Base-by-base conservation (phyloP, 2,329 filamentous ascomycete species). In the Botrytis fragariae region DNA sequence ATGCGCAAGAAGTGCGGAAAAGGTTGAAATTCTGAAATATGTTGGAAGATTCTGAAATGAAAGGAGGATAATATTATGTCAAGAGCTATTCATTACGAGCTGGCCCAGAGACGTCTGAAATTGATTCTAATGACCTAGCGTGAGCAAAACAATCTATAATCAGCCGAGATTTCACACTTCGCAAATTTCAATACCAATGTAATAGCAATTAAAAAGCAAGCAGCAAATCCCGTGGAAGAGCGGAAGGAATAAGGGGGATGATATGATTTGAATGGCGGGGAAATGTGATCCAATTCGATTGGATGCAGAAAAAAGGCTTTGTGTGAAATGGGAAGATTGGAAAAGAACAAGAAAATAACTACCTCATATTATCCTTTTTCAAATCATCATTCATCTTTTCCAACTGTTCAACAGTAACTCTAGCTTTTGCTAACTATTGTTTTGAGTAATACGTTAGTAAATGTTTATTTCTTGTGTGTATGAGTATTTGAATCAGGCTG, bases 341-440 rank as follows among this genome's bases (percentile, higher is more conserved):
- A 25, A 37, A 61, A 39, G 8, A 57, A 37, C 25, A 48, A 61
- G 16, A 12, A 62, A 32, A 65, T n/a, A 70, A 77, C 67, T 81
- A 82, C 80, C 81, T 84, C 77, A 87, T 81, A 79, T 89, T 88
- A 71, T 86, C 85, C 74, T 70, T 84, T 80, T 84, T 84, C 84
- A 88, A 87, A 77, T 89, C 87, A 74, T 86, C 84, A 80, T 88
- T 87, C 77, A 89, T 85, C 75, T 85, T 82, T 76, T 86, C 84
- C 72, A 89, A 67, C 74, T 82, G 80, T 54, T 77, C 70, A 57
- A 77, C 75, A 3, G 76, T 78, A 32, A 80, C 71, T 74, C 75
- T 80, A 77, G 80, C 80, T 79, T 79, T 80, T 69, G 78, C 79
- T 74, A 82, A 74, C 80, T 82, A 74, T 29, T 51, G 51, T 74